phyloP scores from a whole-genome alignment of 164 flowering plant species.

The Kalanchoe fedtschenkoi region DNA sequence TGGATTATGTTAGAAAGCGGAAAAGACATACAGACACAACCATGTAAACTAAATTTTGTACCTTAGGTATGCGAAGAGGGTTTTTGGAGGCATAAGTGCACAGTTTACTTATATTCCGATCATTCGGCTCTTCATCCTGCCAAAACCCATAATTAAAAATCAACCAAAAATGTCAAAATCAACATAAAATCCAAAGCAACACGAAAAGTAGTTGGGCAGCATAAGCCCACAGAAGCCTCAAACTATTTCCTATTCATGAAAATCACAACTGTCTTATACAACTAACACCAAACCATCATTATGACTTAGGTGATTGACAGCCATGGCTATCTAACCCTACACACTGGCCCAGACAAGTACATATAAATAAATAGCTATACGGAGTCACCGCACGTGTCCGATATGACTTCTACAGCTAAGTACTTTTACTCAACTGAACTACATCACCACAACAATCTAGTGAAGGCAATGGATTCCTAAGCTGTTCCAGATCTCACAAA shows the following conservation, averaged over 20 bases:
- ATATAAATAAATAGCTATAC: too few relatives aligned
- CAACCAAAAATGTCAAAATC: neutral
- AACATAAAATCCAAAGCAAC: neutral
- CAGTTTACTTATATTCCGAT: slow-evolving; percentile 76
- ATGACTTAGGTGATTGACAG: too few relatives aligned
- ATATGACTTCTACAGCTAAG: too few relatives aligned
- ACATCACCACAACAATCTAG: too few relatives aligned
- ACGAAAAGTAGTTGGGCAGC: too few relatives aligned
- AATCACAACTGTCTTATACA: neutral
- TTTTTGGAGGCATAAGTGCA: slow-evolving; percentile 95
- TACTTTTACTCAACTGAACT: too few relatives aligned
- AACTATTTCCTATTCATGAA: too few relatives aligned
- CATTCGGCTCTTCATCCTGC: slow-evolving; percentile 92
- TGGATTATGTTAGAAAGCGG: neutral
- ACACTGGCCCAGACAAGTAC: neutral
- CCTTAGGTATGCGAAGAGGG: slow-evolving; percentile 95
- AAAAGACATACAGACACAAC: neutral
- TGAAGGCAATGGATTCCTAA: too few relatives aligned
- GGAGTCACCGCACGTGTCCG: too few relatives aligned
- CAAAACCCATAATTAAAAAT: slow-evolving; percentile 1
- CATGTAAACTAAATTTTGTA: slow-evolving; percentile 12
- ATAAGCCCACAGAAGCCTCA: too few relatives aligned
- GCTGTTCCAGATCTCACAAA: too few relatives aligned
- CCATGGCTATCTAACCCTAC: neutral
- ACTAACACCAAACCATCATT: neutral